Evolutionary conservation across 352 stramenopile species (phyloP), one percentile per base, ranked within the genome.

Genomic region (Phytophthora crassamura): DNA sequence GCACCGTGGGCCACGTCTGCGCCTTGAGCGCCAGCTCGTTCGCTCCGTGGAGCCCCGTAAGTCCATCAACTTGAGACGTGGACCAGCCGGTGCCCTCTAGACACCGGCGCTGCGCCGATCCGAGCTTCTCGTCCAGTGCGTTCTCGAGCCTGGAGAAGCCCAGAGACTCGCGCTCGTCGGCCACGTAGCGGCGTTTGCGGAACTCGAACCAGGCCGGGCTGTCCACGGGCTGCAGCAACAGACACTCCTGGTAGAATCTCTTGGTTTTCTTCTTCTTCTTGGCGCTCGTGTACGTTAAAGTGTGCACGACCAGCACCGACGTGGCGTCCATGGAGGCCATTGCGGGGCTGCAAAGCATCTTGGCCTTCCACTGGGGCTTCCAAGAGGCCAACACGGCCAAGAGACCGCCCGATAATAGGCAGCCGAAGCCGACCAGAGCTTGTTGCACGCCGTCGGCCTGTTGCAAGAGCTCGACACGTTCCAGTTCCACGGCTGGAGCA

Each of bases 111-210:
- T 70, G 66, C 0, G 66, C 59, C 7, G 60, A 67, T 11, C 49
- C 54, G 5, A 77, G 56, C 2, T 69, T 66, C 51, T 91, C 85
- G 34, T 80, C 57, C 1, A 94, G 72, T 46, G 81, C 78, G 28
- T 83, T 88, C 48, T 82, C 71, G 10, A 91, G 72, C 30, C 72
- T 75, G 34, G 77, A 65, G 36, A 94, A 92, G 9, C 48, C 55
- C 12, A 81, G 59, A 34, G 77, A 68, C 49, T 88, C 75, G 20
- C 50, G 39, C 34, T 69, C 47, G 50, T 89, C 74, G n/a, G 73
- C 85, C 46, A 90, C 78, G 51, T 94, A 81, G 22, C 85, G 83
- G 55, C 75, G 81, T 43, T 90, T 89, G 58, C 78, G 69, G 65
- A 82, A 92, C 47, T 91, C 80, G 18, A 94, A 94, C 78, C 82